These are phyloP conservation scores for Cladosporium cucumerinum DNA, from an alignment of 2,329 filamentous ascomycete genomes.

Conservation along the genomic window DNA sequence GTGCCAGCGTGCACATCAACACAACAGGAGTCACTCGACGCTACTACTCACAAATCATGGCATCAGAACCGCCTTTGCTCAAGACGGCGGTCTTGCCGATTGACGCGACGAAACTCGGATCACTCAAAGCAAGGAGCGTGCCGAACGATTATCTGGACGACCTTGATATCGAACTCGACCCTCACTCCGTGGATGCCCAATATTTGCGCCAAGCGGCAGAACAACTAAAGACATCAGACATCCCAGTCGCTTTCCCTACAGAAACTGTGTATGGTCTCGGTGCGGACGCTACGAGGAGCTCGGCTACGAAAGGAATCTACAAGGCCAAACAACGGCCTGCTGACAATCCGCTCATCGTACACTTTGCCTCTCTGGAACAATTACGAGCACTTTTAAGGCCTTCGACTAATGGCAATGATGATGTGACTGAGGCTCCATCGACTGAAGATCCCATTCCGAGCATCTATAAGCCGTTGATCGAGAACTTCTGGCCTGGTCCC, in stretches of 20 bases:
- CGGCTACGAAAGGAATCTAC: constrained; percentile 87
- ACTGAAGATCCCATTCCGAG: constrained; percentile 56
- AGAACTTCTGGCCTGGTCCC: constrained; percentile 89
- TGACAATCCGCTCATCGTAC: constrained; percentile 94
- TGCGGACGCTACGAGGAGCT: constrained; percentile 86
- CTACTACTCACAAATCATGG: constrained; percentile 17
- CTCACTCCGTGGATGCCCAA: constrained; percentile 43
- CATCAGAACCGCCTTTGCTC: constrained; percentile 4
- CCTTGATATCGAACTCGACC: constrained; percentile 30
- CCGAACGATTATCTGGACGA: constrained; percentile 36
- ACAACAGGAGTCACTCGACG: background rate
- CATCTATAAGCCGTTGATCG: constrained; percentile 75
- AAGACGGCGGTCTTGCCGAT: constrained; percentile 41
- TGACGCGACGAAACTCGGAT: constrained; percentile 40
- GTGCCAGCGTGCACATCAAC: background rate
- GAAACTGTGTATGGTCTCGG: constrained; percentile 97
- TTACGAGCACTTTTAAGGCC: constrained; percentile 60
- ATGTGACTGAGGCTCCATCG: constrained; percentile 23
- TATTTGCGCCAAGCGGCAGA: constrained; percentile 63
- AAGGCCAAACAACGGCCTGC: constrained; percentile 82
- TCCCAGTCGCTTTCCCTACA: constrained; percentile 90
- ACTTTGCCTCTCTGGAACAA: constrained; percentile 79
- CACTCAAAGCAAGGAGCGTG: constrained; percentile 31
- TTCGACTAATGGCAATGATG: constrained; percentile 8
- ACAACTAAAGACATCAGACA: constrained; percentile 61